Percentiles rank a stretch among this genome's conserved stretches.
Evolutionary conservation across 805 yeast species (phyloP).

Genomic region (Wickerhamiella vanderwaltii): DNA sequence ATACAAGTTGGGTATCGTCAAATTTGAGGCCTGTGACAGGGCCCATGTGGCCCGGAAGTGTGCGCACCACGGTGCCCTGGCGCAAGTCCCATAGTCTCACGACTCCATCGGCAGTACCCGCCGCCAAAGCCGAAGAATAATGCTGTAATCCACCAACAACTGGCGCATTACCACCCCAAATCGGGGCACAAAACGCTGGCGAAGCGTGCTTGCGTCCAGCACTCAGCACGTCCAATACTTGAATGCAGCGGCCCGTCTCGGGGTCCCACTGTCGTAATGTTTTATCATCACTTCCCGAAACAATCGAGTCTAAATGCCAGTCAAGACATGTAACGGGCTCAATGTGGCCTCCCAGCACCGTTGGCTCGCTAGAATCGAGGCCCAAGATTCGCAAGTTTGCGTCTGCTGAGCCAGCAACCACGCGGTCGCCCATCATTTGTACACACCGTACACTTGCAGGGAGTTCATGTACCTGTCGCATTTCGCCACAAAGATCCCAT

Average conservation of each 20-base stretch:
- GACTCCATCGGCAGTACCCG: conserved; percentile 66
- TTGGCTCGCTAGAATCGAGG: conserved; percentile 15
- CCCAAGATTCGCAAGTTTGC: conserved; percentile 36
- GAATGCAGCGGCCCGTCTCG: conserved; percentile 50
- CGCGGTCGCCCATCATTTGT: conserved; percentile 41
- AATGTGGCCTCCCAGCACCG: conserved; percentile 49
- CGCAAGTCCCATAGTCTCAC: conserved; percentile 70
- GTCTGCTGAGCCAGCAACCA: conserved; percentile 49
- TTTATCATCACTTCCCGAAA: conserved; percentile 59
- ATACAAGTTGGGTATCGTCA: conserved; percentile 49
- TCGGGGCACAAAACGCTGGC: conserved; percentile 1
- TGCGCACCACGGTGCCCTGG: conserved; percentile 37
- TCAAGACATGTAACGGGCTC: conserved; percentile 50
- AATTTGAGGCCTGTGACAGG: conserved; percentile 58
- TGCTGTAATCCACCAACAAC: conserved; percentile 59
- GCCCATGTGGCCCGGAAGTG: conserved; percentile 51
- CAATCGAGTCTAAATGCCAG: conserved; percentile 35
- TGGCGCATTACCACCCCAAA: conserved; percentile 14
- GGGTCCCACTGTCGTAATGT: conserved; percentile 71
- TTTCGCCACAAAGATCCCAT: conserved; percentile 61
- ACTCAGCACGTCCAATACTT: conserved; percentile 59
- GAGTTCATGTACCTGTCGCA: conserved; percentile 23
- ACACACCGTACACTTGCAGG: conserved; percentile 45
- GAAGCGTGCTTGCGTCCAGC: conserved; percentile 31
- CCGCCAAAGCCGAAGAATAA: conserved; percentile 63